These are phyloP conservation scores for Clavulina sp. DNA, from an alignment of 768 basidiomycete genomes.

Conservation along the genomic window DNA sequence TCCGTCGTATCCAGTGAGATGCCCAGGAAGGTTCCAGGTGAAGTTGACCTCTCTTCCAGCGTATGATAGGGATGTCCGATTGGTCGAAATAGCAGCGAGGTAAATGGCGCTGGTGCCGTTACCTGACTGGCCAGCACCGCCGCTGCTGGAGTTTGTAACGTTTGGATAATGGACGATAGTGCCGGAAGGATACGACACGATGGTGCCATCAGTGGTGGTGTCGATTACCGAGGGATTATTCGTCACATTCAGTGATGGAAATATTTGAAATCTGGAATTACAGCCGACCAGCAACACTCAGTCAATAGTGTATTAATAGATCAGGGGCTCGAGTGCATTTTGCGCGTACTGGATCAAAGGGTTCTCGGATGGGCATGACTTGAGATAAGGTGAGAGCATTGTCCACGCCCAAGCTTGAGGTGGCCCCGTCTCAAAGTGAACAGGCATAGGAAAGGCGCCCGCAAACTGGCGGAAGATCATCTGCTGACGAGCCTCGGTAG, in stretches of 20 bases:
- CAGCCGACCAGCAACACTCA: neutral
- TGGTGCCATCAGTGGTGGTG: neutral
- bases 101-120: too few relatives aligned
- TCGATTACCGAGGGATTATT: slow-evolving; percentile 17
- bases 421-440: slow-evolving; percentile 37
- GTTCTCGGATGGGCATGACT: slow-evolving; percentile 35
- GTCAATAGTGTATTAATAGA: too few relatives aligned
- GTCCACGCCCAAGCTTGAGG: slow-evolving; percentile 50
- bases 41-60: slow-evolving; percentile 31
- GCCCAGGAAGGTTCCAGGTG: slow-evolving; percentile 39
- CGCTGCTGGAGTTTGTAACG: neutral
- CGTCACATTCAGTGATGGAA: slow-evolving; percentile 34
- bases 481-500: slow-evolving; percentile 47
- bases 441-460: slow-evolving; percentile 44
- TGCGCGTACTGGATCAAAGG: slow-evolving; percentile 24
- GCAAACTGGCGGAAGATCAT: slow-evolving; percentile 46
- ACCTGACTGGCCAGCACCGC: neutral
- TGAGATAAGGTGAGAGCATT: slow-evolving; percentile 34
- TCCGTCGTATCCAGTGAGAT: slow-evolving; percentile 31
- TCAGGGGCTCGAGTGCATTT: neutral
- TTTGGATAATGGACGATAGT: slow-evolving; percentile 19
- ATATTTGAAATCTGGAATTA: slow-evolving; percentile 26
- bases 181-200: slow-evolving; percentile 19
- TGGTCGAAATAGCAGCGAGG: slow-evolving; percentile 34
- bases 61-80: slow-evolving; percentile 32